Base-by-base conservation (phyloP, 73 alveolate species). In the Breviolum minutum region DNA sequence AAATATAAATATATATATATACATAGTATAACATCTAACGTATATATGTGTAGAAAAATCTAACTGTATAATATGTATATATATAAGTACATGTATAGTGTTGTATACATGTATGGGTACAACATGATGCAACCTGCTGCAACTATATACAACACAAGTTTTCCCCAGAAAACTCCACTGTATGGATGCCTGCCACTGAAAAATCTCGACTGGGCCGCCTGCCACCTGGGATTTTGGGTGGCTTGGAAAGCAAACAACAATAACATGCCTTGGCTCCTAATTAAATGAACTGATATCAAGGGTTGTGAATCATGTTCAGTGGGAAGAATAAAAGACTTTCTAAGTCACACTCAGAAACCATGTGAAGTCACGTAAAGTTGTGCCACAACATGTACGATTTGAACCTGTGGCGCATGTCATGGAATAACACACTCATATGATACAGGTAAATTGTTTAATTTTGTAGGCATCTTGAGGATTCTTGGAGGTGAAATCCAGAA, bases 161-260 rank as follows among this genome's bases (percentile, higher is more conserved):
- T 30, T 71, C 29, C 81, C 81, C 5, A n/a, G 2, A 20, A 71
- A 20, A 12, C 26, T 20, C 81, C 40, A 0, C 26, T 11, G 81
- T 5, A 11, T 11, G 19, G 40, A 20, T n/a, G 62, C 86, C 88
- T 80, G 27, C 68, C 68, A 6, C 68, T 63, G 24, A 80, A 80
- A 69, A 80, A 48, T 27, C 54, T 80, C 68, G 88, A 80, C 68
- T 80, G 88, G 54, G 88, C 88, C 14, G 88, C 88, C 17, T 63
- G 68, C 88, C 88, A 80, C 88, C 88, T 80, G n/a, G 27, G 63
- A 70, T 17, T 11, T n/a, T n/a, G n/a, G n/a, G n/a, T n/a, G n/a
- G 80, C 8, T 17, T 8, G 8, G 40, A 9, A 9, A 70, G 80
- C 80, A 70, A 70, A 26, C 14, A 70, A 9, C 80, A 16, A 70